Base-by-base conservation (phyloP, 2,329 filamentous ascomycete genomes). In the Fusarium virguliforme region DNA sequence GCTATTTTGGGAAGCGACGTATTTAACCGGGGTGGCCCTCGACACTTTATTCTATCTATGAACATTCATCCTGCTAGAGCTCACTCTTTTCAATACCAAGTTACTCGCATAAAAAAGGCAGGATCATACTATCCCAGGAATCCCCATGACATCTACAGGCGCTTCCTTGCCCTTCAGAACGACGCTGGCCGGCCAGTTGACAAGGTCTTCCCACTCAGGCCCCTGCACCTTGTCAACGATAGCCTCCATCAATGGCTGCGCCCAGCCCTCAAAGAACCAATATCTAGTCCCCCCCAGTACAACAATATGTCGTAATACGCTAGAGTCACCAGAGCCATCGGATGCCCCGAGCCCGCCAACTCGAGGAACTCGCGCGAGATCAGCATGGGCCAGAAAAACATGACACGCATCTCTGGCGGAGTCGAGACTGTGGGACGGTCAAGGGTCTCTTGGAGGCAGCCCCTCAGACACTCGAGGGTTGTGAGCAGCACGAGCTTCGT, bases 251-350 rank as follows among this genome's bases (percentile, higher is more conserved):
- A 71, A 38, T 0, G 58, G n/a, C 5, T 58, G 61, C 0, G 68
- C 58, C 69, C 69, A 71, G 3, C 51, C 55, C n/a, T 71, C 58
- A 38, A 72, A 72, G 15, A 72, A 72, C 69, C 69, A 71, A 18
- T 69, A 72, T 15, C 62, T 15, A 0, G 61, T 50, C 15, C 69
- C 69, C 43, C 68, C 69, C 69, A 71, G 7, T 38, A 57, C 7
- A 71, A 3, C 1, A 71, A 10, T 8, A 65, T 58, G 22, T 57
- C 61, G 15, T 72, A 72, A 9, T 72, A 72, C 0, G 69, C 69
- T 0, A 72, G n/a, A 12, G 72, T 59, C 0, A 72, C 32, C 1
- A 72, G 41, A 30, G 69, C 62, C 8, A 72, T 12, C 0, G 69
- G 68, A 3, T 72, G 65, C 0, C 57, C 62, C 3, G 58, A 48